Conservation (phyloP, 306 rosid genomes). For the Citrullus colocynthis region DNA sequence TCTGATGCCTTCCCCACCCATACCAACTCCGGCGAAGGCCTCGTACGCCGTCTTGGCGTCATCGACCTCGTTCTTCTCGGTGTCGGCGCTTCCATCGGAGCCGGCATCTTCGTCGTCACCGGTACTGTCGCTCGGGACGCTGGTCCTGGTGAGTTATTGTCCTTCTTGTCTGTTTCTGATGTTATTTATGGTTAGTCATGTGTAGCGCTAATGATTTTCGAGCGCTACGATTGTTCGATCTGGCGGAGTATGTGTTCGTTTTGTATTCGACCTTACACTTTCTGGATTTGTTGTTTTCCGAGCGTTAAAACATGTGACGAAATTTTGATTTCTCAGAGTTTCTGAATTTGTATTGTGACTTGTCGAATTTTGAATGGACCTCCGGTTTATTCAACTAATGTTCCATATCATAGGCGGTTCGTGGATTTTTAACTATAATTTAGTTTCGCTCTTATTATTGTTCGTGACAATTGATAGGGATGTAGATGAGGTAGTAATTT, state of each 20-base stretch:
- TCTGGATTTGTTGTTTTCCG: background rate
- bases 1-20: constrained; percentile 37
- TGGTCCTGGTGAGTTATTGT: constrained; percentile 49
- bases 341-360: background rate
- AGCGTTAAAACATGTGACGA: background rate
- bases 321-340: background rate
- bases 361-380: background rate
- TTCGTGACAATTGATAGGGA: background rate
- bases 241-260: background rate
- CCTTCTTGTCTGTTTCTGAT: background rate
- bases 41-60: constrained; percentile 70
- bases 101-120: constrained; percentile 85
- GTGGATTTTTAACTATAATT: background rate
- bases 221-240: background rate
- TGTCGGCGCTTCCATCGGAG: constrained; percentile 90
- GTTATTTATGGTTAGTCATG: background rate
- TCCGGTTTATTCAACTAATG: background rate
- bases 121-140: constrained; percentile 92
- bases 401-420: background rate
- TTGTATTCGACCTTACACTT: background rate
- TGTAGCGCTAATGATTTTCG: background rate
- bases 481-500: background rate
- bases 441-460: background rate
- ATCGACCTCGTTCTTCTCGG: constrained; percentile 81
- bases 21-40: constrained; percentile 42